Percentiles rank a stretch among this genome's conserved stretches.
Conservation (phyloP, 2,329 filamentous ascomycete genomes). For the Verticillium nubilum region DNA sequence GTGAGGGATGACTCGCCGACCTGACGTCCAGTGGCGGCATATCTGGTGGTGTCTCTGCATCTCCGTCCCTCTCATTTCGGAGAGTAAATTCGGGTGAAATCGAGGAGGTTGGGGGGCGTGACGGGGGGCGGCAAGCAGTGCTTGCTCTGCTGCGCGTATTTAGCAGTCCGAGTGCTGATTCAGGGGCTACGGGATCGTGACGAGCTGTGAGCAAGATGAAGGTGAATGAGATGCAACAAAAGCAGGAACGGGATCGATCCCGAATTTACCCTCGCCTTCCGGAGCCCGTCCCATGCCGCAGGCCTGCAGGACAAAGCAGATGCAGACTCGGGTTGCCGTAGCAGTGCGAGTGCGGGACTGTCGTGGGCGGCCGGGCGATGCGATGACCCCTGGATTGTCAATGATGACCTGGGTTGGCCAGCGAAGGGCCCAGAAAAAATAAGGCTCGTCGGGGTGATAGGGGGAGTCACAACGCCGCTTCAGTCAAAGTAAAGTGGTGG, state of each 20-base stretch:
- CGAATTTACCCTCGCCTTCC: too few species aligned
- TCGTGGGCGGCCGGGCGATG: background rate
- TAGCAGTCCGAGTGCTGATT: background rate
- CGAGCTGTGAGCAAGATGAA: background rate
- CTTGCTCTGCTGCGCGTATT: background rate
- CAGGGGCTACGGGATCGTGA: background rate
- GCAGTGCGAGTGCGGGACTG: background rate
- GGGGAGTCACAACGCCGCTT: background rate
- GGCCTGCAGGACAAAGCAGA: background rate
- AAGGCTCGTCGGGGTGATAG: background rate
- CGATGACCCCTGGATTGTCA: background rate
- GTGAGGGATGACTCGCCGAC: background rate
- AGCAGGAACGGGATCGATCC: background rate
- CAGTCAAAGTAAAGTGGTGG: too few species aligned
- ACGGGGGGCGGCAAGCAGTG: background rate
- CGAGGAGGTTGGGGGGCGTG: background rate
- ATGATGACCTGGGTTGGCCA: background rate
- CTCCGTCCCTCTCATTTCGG: background rate
- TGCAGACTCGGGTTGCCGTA: background rate
- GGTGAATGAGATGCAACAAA: background rate
- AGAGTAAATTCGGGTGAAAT: background rate
- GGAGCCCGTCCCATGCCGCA: background rate
- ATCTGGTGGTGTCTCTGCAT: background rate
- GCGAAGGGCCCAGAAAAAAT: background rate
- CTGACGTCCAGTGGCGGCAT: background rate